phyloP scores from a whole-genome alignment of 371 early-diverging fungal species.

The Gilbertella persicaria region DNA sequence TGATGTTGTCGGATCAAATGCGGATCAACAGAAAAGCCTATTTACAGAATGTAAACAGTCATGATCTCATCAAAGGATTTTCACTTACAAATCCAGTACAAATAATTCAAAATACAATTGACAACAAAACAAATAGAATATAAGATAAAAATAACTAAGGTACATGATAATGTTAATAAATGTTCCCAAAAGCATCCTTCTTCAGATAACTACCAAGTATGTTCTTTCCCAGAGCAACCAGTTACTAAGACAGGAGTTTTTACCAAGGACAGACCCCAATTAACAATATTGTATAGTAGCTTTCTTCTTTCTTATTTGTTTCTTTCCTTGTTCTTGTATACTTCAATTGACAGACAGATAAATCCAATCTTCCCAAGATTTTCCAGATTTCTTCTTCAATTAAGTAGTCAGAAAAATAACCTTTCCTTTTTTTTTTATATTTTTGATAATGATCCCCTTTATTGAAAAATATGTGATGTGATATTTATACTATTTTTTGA shows the following conservation, averaged over 20 bases:
- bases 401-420: too few species aligned
- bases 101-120: not conserved
- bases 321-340: too few species aligned
- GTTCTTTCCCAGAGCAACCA: not conserved
- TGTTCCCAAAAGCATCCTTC: not conserved
- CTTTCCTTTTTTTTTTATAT: too few species aligned
- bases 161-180: not conserved
- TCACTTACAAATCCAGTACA: not conserved
- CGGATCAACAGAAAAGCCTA: not conserved
- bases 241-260: not conserved
- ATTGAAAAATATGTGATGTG: too few species aligned
- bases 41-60: not conserved
- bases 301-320: too few species aligned
- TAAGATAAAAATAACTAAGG: not conserved
- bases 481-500: too few species aligned
- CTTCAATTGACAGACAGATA: too few species aligned
- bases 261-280: too few species aligned
- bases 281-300: too few species aligned
- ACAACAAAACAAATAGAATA: not conserved
- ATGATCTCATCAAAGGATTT: not conserved
- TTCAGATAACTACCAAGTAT: not conserved
- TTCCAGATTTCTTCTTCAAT: too few species aligned
- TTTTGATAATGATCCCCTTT: too few species aligned
- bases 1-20: not conserved
- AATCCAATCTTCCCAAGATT: too few species aligned